Evolutionary conservation across 129 eudicot genomes (phyloP), one percentile per base, ranked within the genome.

Genomic region (Saposhnikovia divaricata): DNA sequence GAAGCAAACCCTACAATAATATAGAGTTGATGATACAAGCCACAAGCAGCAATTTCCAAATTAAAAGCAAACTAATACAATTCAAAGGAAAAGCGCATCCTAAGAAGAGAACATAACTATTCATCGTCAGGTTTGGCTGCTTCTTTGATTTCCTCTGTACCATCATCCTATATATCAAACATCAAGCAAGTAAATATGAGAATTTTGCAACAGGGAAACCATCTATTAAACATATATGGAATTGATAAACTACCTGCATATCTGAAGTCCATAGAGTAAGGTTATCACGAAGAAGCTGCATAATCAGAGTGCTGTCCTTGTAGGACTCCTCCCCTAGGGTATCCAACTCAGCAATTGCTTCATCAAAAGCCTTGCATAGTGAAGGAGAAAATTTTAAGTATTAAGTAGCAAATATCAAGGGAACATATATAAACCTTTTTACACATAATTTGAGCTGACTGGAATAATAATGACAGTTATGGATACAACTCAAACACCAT

Each of bases 191-290:
- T 45, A 70, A 25, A 40, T 3, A 47, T 83, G 28, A 75, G 51
- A 57, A 77, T 43, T 15, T 40, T 31, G n/a, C 68, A 31, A 47
- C 9, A 0, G 0, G 25, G 72, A 59, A 73, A 27, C 31, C 19
- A 50, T 38, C 43, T 37, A 37, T 8, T n/a, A 68, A 38, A 14
- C 7, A 42, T 25, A 6, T 27, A 74, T 9, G 47, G 16, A 43
- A 63, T 40, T 15, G 18, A 71, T 21, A 53, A 40, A 53, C 6
- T 75, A 89, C 97, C 97, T 89, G 97, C 97, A 91, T 91, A 75
- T 91, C 97, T 5, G 97, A 91, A 81, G 97, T 91, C 97, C 97
- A 91, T 82, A 91, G 86, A 55, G 96, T 91, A 85, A 91, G 91
- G 84, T 91, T 91, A 77, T 91, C 96, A 28, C 96, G 96, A 48